phyloP scores from a whole-genome alignment of 192 early-diverging fungal species.

The Backusella circina region DNA sequence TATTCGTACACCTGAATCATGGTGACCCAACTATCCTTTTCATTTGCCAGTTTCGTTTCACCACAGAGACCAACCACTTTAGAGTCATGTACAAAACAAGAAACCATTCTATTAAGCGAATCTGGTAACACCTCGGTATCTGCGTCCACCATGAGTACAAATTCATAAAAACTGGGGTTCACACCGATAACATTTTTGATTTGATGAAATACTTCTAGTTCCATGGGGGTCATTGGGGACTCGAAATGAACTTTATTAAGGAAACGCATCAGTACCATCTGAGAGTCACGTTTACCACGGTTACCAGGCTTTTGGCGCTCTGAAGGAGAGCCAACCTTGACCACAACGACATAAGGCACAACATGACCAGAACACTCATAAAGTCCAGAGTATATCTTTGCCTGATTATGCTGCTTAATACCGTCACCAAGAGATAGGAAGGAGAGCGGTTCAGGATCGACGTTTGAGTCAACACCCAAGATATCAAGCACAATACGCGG shows the following conservation, averaged over 20 bases:
- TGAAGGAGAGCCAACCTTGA: constrained; percentile 86
- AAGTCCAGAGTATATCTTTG: constrained; percentile 95
- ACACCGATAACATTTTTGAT: constrained; percentile 99
- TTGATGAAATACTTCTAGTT: constrained; percentile 97
- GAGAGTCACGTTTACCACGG: constrained; percentile 97
- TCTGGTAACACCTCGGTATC: constrained; percentile 90
- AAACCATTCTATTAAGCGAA: constrained; percentile 88
- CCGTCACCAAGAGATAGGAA: constrained; percentile 93
- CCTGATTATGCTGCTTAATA: constrained; percentile 91
- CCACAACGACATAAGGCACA: constrained; percentile 96
- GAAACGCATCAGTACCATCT: constrained; percentile 96
- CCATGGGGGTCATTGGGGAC: constrained; percentile 90
- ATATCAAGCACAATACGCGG: constrained; percentile 97
- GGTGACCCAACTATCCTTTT: constrained; percentile 89
- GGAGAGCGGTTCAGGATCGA: constrained; percentile 80
- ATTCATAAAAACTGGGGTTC: constrained; percentile 93
- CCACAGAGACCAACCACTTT: constrained; percentile 93
- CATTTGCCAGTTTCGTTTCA: constrained; percentile 91
- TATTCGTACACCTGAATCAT: constrained; percentile 99
- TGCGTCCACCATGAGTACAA: constrained; percentile 95
- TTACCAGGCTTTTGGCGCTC: constrained; percentile 92
- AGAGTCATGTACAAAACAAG: constrained; percentile 84
- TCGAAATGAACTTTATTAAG: constrained; percentile 94
- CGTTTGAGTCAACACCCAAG: constrained; percentile 81
- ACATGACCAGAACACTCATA: constrained; percentile 90